Evolutionary conservation across 805 yeast species (phyloP), one percentile per base, ranked within the genome.

Genomic region (Starmera quercuum): DNA sequence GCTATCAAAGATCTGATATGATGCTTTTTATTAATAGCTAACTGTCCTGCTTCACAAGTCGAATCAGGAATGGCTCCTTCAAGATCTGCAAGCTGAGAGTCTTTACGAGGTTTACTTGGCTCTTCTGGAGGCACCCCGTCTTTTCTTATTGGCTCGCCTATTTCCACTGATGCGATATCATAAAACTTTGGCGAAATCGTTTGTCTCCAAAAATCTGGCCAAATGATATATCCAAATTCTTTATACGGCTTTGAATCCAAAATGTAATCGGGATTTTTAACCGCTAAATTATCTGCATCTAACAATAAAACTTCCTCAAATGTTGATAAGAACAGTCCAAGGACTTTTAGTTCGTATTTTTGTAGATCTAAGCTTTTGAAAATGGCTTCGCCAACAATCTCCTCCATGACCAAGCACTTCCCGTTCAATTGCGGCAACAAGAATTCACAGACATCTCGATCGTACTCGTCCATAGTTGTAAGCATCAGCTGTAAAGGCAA

Each of bases 121-220:
- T 68, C 61, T 20, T 64, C 54, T 3, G 47, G 47, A 4, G 47
- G 44, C 16, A 53, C 51, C 24, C 55, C 51, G 15, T 62, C 64
- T 30, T 61, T 54, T 55, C 73, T 40, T 38, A 61, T 61, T 16
- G 56, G 61, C 33, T 44, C 60, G 37, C 41, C 61, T 30, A 50
- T 46, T 20, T 71, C 67, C 3, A 75, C 57, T 17, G 53, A 56
- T 3, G 79, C 71, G 38, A 76, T 73, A 14, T 72, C 70, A 45
- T 73, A 75, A 44, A 59, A 74, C 31, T 59, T 58, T 15, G 84
- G 84, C 39, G 74, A 72, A 18, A 83, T 76, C 7, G 83, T 75
- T 47, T 83, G 64, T 14, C 78, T 66, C 84, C 84, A 78, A 34
- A 73, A 71, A 54, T 78, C 83, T 4, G 83, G 83, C 83, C 84